Base-by-base conservation (phyloP, 2,329 filamentous ascomycete species). In the Botrytis sinoallii region DNA sequence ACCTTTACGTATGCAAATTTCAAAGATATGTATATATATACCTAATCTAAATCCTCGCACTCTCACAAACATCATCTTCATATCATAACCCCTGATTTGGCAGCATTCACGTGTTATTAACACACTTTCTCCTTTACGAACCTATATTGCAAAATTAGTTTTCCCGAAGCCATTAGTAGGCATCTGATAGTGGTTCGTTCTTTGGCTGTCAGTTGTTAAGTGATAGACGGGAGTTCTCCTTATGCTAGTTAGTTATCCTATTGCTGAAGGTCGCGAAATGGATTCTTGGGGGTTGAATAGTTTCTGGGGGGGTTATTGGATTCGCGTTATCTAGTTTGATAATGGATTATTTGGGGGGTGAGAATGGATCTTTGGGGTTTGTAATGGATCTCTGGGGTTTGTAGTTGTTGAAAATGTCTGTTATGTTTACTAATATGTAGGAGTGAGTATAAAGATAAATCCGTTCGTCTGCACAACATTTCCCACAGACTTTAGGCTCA, bases 321-420 rank as follows among this genome's bases (percentile, higher is more conserved):
- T 10, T 0, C n/a, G 1, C n/a, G 25, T 12, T n/a, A 1, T n/a
- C 4, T 14, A 4, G 10, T n/a, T 52, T n/a, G 25, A 4, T 52
- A n/a, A 6, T n/a, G 48, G 1, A 7, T 52, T n/a, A 6, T 52
- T 14, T 52, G 25, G 25, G 48, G 25, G 10, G 1, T 52, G 48
- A 52, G 10, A 52, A n/a, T 12, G 4, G 10, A 5, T n/a, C 4
- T 52, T 52, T n/a, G 48, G 48, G 25, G 32, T 32, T 32, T 32
- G 32, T 4, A 52, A n/a, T 12, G 4, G 10, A 5, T 52, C 4
- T 52, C n/a, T n/a, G 48, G 48, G 25, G 22, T 48, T 1, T 1
- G 25, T 52, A n/a, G 48, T 52, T 5, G 1, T 16, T 16, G 40
- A 16, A 42, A 42, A 42, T 18, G 18, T 44, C 6, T 52, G 12